Evolutionary conservation across 2,329 filamentous ascomycete species (phyloP).

Genomic region (Ascochyta rabiei): DNA sequence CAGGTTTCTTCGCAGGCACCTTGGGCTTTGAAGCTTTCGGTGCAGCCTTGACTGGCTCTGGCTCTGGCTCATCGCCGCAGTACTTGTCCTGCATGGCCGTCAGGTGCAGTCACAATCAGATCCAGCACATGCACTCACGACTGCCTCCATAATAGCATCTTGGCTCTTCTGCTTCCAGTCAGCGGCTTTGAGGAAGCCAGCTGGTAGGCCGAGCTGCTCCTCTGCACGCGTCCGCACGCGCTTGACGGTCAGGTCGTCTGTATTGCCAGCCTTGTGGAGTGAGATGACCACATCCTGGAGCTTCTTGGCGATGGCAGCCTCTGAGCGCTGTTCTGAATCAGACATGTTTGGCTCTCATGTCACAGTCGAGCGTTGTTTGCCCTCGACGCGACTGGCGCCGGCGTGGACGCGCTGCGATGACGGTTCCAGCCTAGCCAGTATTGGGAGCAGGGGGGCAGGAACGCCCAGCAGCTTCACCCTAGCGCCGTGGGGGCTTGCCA

Average conservation of each 20-base stretch:
- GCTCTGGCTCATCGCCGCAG: constrained; percentile 32
- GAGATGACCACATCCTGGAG: constrained; percentile 51
- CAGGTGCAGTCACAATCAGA: neutral
- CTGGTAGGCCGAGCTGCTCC: constrained; percentile 56
- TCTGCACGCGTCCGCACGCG: constrained; percentile 61
- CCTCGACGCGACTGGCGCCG: constrained; percentile 7
- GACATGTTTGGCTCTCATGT: constrained; percentile 37
- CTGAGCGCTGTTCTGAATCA: constrained; percentile 42
- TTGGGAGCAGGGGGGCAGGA: constrained; percentile 13
- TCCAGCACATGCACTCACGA: constrained; percentile 25
- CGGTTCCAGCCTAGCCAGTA: constrained; percentile 13
- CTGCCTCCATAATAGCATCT: constrained; percentile 33
- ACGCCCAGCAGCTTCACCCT: constrained; percentile 17
- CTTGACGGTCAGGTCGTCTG: constrained; percentile 63
- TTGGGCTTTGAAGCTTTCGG: constrained; percentile 6
- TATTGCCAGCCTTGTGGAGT: constrained; percentile 49
- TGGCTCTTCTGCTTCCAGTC: constrained; percentile 63
- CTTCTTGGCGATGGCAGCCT: constrained; percentile 47
- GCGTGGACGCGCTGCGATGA: constrained; percentile 13
- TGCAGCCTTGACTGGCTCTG: constrained; percentile 25
- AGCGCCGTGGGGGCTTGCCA: constrained; percentile 8
- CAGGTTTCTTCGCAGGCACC: constrained; percentile 12
- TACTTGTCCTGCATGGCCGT: constrained; percentile 33
- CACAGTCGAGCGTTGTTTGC: constrained; percentile 13
- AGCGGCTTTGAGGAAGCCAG: constrained; percentile 61